These are phyloP conservation scores for Metschnikowia baotianmanensis DNA, from an alignment of 805 yeast genomes.

Conservation along the genomic window DNA sequence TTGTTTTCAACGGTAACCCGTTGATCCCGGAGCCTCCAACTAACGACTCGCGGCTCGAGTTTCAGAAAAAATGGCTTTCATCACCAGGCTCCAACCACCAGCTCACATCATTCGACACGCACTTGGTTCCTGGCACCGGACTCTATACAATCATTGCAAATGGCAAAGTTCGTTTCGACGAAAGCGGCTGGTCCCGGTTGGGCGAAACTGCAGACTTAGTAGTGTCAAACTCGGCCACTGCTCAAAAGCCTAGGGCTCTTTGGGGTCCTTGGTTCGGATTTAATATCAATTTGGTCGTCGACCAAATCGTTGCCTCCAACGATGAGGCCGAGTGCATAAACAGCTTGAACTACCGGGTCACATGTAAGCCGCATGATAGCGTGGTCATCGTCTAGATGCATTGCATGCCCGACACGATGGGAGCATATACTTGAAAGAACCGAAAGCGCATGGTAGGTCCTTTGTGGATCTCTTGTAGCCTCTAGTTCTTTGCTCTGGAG, in stretches of 20 bases:
- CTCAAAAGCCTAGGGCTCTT: constrained; percentile 37
- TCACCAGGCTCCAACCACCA: constrained; percentile 61
- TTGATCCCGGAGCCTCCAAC: constrained; percentile 28
- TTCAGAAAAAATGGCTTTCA: constrained; percentile 58
- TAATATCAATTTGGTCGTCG: constrained; percentile 55
- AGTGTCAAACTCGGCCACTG: constrained; percentile 6
- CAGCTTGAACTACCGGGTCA: constrained; percentile 63
- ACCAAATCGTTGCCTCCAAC: constrained; percentile 42
- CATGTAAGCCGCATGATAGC: constrained; percentile 58
- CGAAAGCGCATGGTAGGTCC: too few species aligned
- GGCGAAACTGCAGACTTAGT: constrained; percentile 63
- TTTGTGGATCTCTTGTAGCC: too few species aligned
- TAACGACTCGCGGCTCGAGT: constrained; percentile 40
- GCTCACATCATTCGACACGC: constrained; percentile 63
- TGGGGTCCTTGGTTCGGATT: constrained; percentile 78
- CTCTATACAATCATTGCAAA: constrained; percentile 49
- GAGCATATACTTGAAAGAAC: too few species aligned
- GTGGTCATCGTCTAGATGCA: constrained; percentile 20
- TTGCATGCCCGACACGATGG: too few species aligned
- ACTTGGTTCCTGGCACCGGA: constrained; percentile 64
- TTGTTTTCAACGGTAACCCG: constrained; percentile 60
- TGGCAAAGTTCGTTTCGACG: constrained; percentile 73
- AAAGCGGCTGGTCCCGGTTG: constrained; percentile 62
- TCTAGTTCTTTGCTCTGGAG: too few species aligned
- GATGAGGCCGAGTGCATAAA: constrained; percentile 48